Conservation (phyloP, 2,329 filamentous ascomycete species). For the Trichophyton verrucosum region DNA sequence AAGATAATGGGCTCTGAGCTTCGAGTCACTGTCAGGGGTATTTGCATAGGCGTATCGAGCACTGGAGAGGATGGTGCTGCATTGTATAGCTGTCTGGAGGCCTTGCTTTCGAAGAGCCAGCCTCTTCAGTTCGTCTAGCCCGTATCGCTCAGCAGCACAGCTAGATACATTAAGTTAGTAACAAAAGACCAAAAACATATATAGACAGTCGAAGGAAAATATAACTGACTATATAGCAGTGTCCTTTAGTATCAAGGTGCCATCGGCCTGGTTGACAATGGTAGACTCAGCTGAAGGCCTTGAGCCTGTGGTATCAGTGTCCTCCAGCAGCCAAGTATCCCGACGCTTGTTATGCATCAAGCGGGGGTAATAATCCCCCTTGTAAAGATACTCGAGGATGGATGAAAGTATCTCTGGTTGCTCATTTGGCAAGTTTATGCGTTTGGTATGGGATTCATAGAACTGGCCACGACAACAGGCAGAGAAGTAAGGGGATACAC, state of each 20-base stretch:
- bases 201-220: not conserved
- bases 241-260: slow-evolving; percentile 66
- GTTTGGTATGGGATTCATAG: slow-evolving; percentile 50
- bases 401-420: slow-evolving; percentile 84
- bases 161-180: slow-evolving; percentile 15
- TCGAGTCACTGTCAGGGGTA: slow-evolving; percentile 83
- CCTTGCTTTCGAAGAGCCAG: slow-evolving; percentile 80
- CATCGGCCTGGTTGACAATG: slow-evolving; percentile 53
- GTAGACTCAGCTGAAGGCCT: slow-evolving; percentile 42
- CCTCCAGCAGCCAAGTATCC: slow-evolving; percentile 73
- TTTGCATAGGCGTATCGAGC: slow-evolving; percentile 84
- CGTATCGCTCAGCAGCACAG: slow-evolving; percentile 75
- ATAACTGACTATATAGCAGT: slow-evolving; percentile 62
- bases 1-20: slow-evolving; percentile 78
- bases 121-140: slow-evolving; percentile 70
- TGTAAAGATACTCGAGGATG: slow-evolving; percentile 83
- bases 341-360: slow-evolving; percentile 69
- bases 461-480: slow-evolving; percentile 51
- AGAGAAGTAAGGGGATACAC: slow-evolving; percentile 66
- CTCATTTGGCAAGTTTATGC: slow-evolving; percentile 70
- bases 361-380: slow-evolving; percentile 82
- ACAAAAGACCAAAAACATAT: not conserved
- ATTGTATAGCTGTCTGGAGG: slow-evolving; percentile 70
- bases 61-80: slow-evolving; percentile 70
- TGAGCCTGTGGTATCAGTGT: slow-evolving; percentile 35